Base-by-base conservation (phyloP, 2,329 filamentous ascomycete genomes). In the Xylariaceae sp. region DNA sequence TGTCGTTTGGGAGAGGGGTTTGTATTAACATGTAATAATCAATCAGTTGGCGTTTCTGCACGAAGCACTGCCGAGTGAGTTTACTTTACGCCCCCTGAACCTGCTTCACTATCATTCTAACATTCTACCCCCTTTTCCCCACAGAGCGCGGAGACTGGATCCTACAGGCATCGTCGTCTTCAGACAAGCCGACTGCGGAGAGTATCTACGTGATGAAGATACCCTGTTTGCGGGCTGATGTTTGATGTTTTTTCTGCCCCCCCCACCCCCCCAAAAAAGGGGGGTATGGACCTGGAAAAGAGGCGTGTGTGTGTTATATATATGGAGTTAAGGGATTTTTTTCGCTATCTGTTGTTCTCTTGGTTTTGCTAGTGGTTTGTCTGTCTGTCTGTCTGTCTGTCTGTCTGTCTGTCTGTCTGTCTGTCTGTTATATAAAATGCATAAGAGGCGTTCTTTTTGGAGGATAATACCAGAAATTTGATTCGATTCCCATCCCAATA, bases 111-210 rank as follows among this genome's bases (percentile, higher is more conserved):
- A n/a, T n/a, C n/a, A n/a, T 19, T 12, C 42, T 48, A 43, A 50
- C 33, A 9, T 12, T 12, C 12, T 11, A 12, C n/a, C n/a, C n/a
- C n/a, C n/a, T n/a, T n/a, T 29, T 13, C 24, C 35, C n/a, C 74
- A 24, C 15, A 48, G 46, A 46, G 88, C 59, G 87, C 74, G 88
- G 56, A 76, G 87, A 50, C 62, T 96, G 53, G 92, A 96, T 48
- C 92, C 92, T 1, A 98, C 92, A 0, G 88, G 83, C 9, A 83
- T 96, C 45, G 83, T 87, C 8, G 83, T 84, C 39, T 97, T 96
- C 66, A 75, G 90, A 50, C 92, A 98, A 67, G 86, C 87, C 1
- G 92, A 98, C 68, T 84, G 86, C 52, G 92, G 92, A 54, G 90
- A 97, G 68, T 98, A 95, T 59, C 70, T 98, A 57, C 79, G 92